Conservation (phyloP, 1,284 basidiomycete genomes). For the Sporisorium scitamineum region DNA sequence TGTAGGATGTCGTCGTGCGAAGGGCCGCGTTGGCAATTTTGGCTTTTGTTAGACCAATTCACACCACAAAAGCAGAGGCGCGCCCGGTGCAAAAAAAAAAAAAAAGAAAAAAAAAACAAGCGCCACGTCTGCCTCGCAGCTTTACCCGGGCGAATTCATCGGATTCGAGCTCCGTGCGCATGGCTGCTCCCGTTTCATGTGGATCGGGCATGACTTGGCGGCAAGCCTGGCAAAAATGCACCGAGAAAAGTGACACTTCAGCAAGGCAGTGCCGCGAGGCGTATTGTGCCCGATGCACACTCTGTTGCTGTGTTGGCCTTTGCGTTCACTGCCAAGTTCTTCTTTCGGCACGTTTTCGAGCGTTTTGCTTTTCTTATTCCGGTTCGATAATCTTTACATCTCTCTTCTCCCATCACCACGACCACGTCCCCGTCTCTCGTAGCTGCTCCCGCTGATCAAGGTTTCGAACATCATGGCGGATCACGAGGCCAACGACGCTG, state of each 20-base stretch:
- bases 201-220: not conserved
- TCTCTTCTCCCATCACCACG: constrained; percentile 67
- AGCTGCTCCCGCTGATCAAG: not conserved
- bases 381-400: not conserved
- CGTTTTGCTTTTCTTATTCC: not conserved
- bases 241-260: not conserved
- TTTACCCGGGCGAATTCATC: not conserved
- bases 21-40: not conserved
- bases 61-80: not conserved
- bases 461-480: constrained; percentile 68
- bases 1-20: not conserved
- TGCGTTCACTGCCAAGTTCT: constrained; percentile 2
- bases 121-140: not conserved
- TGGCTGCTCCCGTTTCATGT: not conserved
- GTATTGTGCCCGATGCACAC: not conserved
- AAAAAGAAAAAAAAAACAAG: not conserved
- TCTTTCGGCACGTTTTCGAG: constrained; percentile 5
- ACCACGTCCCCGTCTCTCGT: not conserved
- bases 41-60: not conserved
- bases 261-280: not conserved
- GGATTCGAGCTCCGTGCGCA: not conserved
- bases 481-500: constrained; percentile 18
- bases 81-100: not conserved
- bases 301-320: not conserved
- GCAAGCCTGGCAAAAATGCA: not conserved